These are phyloP conservation scores for Termitomyces sp. DNA, from an alignment of 768 basidiomycete genomes.

Conservation along the genomic window DNA sequence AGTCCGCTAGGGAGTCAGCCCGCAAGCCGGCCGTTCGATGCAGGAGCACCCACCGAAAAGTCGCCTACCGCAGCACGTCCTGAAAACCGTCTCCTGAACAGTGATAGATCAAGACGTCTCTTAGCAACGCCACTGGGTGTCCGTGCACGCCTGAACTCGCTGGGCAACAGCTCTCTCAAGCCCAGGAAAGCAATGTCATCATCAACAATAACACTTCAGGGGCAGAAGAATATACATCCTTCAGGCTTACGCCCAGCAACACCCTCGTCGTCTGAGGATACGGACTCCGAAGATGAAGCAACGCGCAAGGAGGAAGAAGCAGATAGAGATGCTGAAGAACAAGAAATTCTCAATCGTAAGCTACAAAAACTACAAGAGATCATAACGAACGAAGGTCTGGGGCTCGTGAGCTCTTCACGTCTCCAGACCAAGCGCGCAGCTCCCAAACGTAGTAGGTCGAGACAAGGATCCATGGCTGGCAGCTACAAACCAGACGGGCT, in stretches of 20 bases:
- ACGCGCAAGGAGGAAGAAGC: constrained; percentile 64
- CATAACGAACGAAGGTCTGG: constrained; percentile 71
- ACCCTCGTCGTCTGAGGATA: constrained; percentile 46
- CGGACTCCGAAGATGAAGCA: constrained; percentile 57
- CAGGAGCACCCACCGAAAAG: constrained; percentile 17
- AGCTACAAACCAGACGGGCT: constrained; percentile 33
- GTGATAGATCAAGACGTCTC: constrained; percentile 35
- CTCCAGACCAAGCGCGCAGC: constrained; percentile 33
- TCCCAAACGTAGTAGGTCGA: constrained; percentile 39
- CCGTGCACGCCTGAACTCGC: constrained; percentile 65
- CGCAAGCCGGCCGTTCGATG: constrained; percentile 23
- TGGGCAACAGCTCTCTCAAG: constrained; percentile 47
- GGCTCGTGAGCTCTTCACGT: constrained; percentile 48
- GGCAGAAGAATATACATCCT: constrained; percentile 29
- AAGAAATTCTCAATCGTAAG: constrained; percentile 61
- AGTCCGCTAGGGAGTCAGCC: constrained; percentile 38
- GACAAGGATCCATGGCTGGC: constrained; percentile 26
- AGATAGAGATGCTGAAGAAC: constrained; percentile 60
- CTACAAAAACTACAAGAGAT: constrained; percentile 61
- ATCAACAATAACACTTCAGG: constrained; percentile 68
- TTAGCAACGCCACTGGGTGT: constrained; percentile 51
- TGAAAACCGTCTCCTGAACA: constrained; percentile 26
- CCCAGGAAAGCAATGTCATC: constrained; percentile 59
- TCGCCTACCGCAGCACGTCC: constrained; percentile 23
- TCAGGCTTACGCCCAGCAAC: constrained; percentile 36